These are phyloP conservation scores for Prunella vulgaris DNA, from an alignment of 257 asterid genomes.

Conservation along the genomic window DNA sequence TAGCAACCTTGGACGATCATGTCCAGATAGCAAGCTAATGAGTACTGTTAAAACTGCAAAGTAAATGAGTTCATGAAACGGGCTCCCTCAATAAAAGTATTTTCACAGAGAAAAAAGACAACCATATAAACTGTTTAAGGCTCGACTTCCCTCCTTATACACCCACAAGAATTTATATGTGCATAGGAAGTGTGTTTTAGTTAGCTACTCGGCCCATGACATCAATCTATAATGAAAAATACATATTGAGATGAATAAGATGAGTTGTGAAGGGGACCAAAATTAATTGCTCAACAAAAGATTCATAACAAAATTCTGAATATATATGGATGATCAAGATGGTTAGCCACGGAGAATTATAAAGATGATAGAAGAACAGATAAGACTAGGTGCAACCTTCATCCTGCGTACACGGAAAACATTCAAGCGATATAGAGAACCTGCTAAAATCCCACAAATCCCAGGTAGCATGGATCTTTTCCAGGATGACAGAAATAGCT, in stretches of 20 bases:
- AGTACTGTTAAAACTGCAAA: neutral
- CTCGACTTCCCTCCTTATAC: neutral
- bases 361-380: neutral
- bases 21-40: neutral
- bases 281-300: neutral
- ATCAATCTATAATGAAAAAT: neutral
- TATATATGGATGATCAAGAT: neutral
- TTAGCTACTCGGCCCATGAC: neutral
- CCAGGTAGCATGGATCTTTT: constrained; percentile 93
- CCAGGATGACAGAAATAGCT: too few species aligned
- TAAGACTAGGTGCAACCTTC: constrained; percentile 50
- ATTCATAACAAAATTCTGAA: neutral
- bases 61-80: neutral
- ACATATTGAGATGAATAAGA: neutral
- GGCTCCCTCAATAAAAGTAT: neutral
- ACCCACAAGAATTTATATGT: neutral
- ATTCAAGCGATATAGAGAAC: constrained; percentile 79
- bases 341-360: neutral
- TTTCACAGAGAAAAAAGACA: neutral
- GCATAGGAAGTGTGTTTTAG: neutral
- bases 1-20: neutral
- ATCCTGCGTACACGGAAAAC: constrained; percentile 58
- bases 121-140: neutral
- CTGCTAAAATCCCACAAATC: constrained; percentile 95
- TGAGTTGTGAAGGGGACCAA: neutral